Base-by-base conservation (phyloP, 164 flowering plant species). In the Chimonanthus salicifolius region DNA sequence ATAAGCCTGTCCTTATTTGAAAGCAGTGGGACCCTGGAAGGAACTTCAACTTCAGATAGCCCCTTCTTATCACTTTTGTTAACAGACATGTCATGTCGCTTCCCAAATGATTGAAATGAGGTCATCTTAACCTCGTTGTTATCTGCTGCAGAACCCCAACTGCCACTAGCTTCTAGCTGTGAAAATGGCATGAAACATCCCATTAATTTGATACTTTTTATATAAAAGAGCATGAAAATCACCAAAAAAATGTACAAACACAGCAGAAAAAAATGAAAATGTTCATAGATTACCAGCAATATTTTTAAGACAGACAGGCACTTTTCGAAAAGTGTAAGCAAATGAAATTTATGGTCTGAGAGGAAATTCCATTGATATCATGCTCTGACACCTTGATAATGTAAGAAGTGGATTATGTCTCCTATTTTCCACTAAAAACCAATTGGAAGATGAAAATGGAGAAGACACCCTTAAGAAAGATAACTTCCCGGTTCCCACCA, bases 1-100 rank as follows among this genome's bases (percentile, higher is more conserved):
- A 91, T 79, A 65, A 95, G 94, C 82, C 99, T 91, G 71, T 95
- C 99, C 76, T 72, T 88, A 74, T 93, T 95, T 44, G 99, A 87
- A 76, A 95, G 96, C 71, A 75, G 70, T 62, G 65, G 15, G 18
- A 79, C 75, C 79, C 79, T 79, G 15, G 72, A 64, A 64, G 82
- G 74, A 62, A 67, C 66, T 49, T 49, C 54, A 58, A 60, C 72
- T 45, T 72, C 62, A 6, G 75, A 44, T 67, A 20, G 60, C 10
- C 16, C 51, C 18, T 58, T 74, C 15, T 47, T 54, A 11, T 47
- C 70, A n/a, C 7, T 77, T 63, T 21, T 47, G 10, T 69, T 62
- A 71, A 71, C 74, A 70, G 82, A 75, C 49, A 75, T 58, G 8
- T 68, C 70, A 10, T 33, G 50, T 54, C 68, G 64, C 15, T 20